Evolutionary conservation across 345 rosid species (phyloP).

Genomic region (Populus davidiana): DNA sequence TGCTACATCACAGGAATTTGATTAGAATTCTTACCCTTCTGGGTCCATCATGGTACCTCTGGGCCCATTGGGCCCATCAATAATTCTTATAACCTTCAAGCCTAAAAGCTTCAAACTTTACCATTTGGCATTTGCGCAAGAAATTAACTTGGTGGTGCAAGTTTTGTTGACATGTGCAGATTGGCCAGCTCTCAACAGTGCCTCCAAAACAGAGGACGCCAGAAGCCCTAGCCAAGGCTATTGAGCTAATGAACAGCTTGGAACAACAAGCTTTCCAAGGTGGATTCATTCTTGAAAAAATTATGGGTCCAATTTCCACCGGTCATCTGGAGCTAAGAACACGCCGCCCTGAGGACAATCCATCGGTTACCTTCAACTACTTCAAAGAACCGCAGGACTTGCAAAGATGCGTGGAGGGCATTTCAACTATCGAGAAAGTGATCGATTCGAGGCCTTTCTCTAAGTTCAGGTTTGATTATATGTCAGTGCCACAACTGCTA

Average conservation of each 20-base stretch:
- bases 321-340: conserved; percentile 25
- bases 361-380: conserved; percentile 31
- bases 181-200: conserved; percentile 37
- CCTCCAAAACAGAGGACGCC: conserved; percentile 43
- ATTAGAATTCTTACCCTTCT: not conserved
- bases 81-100: not conserved
- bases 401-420: conserved; percentile 21
- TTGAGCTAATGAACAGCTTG: conserved; percentile 22
- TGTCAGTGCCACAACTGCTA: conserved; percentile 13
- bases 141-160: not conserved
- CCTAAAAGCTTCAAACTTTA: not conserved
- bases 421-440: conserved; percentile 15
- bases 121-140: not conserved
- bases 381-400: conserved; percentile 22
- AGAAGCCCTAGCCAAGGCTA: conserved; percentile 32
- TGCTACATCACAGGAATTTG: not conserved
- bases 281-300: conserved; percentile 26
- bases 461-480: not conserved
- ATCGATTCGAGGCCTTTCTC: conserved; percentile 22
- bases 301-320: conserved; percentile 24
- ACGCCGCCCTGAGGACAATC: conserved; percentile 17
- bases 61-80: not conserved
- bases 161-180: conserved; percentile 7
- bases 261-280: conserved; percentile 20
- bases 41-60: not conserved